Evolutionary conservation across 2,329 filamentous ascomycete genomes (phyloP).

Genomic region (Pezicula rhizophila): DNA sequence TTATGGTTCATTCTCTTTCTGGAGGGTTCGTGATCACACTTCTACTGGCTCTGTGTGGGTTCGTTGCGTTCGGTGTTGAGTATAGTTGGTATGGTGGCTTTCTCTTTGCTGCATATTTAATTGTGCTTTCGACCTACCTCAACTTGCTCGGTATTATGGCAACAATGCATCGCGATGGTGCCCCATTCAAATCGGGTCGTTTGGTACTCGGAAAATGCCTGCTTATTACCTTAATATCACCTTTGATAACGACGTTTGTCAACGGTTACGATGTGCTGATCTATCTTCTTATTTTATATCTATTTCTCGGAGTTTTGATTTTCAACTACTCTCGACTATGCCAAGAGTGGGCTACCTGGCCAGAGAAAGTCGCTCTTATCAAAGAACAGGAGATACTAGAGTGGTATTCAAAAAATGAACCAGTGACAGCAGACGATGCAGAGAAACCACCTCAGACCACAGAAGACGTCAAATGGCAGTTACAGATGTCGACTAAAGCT

Average conservation of each 20-base stretch:
- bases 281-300: constrained; percentile 38
- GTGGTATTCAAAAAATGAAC: constrained; percentile 29
- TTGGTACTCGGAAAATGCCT: constrained; percentile 48
- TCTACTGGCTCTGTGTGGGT: constrained; percentile 35
- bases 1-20: constrained; percentile 36
- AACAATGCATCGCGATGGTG: constrained; percentile 44
- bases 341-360: constrained; percentile 55
- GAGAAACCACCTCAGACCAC: constrained; percentile 28
- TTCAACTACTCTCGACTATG: constrained; percentile 44
- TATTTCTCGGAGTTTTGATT: constrained; percentile 46
- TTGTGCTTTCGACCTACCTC: constrained; percentile 52
- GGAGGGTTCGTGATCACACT: constrained; percentile 38
- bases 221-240: constrained; percentile 49
- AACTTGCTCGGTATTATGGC: constrained; percentile 45
- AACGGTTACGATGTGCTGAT: constrained; percentile 46
- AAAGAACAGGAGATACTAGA: constrained; percentile 39
- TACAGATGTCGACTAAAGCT: constrained; percentile 2
- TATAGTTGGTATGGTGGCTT: constrained; percentile 40
- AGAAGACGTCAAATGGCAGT: constrained; percentile 1
- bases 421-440: constrained; percentile 1
- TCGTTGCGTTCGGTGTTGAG: constrained; percentile 41
- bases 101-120: constrained; percentile 53
- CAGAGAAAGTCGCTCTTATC: constrained; percentile 43
- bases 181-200: constrained; percentile 39
- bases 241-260: constrained; percentile 48